Evolutionary conservation across 106 monocot species (phyloP), one percentile per base, ranked within the genome.

Genomic region (Iris macrosiphon): DNA sequence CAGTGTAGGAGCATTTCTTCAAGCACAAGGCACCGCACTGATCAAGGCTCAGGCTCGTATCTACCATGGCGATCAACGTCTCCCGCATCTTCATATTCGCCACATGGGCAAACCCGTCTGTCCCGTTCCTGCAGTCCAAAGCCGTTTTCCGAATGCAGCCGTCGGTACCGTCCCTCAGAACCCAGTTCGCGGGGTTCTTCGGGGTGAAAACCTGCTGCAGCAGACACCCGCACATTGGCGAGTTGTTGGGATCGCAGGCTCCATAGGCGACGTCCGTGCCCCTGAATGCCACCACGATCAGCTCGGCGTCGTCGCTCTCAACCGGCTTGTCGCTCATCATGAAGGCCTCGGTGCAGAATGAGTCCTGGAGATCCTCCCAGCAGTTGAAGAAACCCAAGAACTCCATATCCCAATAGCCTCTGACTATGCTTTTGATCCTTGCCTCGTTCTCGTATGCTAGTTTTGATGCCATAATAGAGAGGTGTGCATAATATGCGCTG

Each of bases 1-100:
- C 83, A n/a, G 57, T 61, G 51, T 77, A 83, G 8, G 69, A 73
- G 65, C 77, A 78, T 41, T 70, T 78, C 6, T 3, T n/a, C 38
- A 69, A 46, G 42, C 83, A 83, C 40, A n/a, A 22, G 14, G 24
- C 5, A 4, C 29, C 24, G 45, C 80, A 80, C 13, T 80, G 23
- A 3, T 59, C 41, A 11, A 68, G 34, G 35, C 22, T 49, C 22
- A 60, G 27, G 25, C 0, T 45, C 59, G 11, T 19, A 23, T 64
- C 22, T 27, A 74, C 49, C 4, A 30, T 56, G 5, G 40, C 33
- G n/a, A 5, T 33, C 23, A 31, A 11, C 1, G 35, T 38, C 32
- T 85, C 80, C 3, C 80, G 85, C 33, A 77, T 25, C 52, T 59
- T 52, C 32, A 42, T 52, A 3, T 31, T 8, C 10, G 18, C 33